Base-by-base conservation (phyloP, 306 rosid species). In the Carpinus fangiana region DNA sequence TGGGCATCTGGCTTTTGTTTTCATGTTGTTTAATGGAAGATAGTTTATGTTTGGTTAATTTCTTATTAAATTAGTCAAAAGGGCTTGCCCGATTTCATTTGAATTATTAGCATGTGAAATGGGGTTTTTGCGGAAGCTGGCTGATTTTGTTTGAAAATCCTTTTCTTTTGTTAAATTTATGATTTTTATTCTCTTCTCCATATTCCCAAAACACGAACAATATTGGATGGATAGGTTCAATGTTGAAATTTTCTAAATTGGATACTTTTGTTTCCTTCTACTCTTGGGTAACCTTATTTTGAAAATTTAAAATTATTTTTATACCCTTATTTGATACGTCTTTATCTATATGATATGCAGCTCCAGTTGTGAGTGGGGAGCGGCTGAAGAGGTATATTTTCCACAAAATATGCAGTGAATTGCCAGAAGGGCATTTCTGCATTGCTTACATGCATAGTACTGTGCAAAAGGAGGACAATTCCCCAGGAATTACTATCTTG, bases 401-500 rank as follows among this genome's bases (percentile, higher is more conserved):
- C 75, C 91, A 91, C 80, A 95, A 90, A 79, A 77, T 92, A 52
- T 73, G 86, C 85, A 90, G 87, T n/a, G 98, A 91, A 74, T 76
- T 88, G 84, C 80, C 87, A 16, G 97, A 92, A 55, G 98, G 90
- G 46, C 91, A 91, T 4, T 95, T 87, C 86, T 91, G 92, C 84
- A 73, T 95, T 73, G 98, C 87, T 77, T 95, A 95, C 89, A 82
- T 92, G 86, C 92, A 95, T 82, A 86, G 86, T 57, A 90, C 91
- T 3, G 97, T 89, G 66, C 97, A 92, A 74, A 90, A 83, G 84
- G 98, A 92, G 82, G 97, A 95, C 76, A 95, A 95, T 77, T 91
- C 91, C 80, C 98, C 98, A 17, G 98, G 98, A 70, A 52, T 95
- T 2, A 95, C 97, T 48, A 91, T 95, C 83, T 85, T 95, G 87